phyloP scores from a whole-genome alignment of 371 early-diverging fungal genomes.

The Actinomortierella wolfii region DNA sequence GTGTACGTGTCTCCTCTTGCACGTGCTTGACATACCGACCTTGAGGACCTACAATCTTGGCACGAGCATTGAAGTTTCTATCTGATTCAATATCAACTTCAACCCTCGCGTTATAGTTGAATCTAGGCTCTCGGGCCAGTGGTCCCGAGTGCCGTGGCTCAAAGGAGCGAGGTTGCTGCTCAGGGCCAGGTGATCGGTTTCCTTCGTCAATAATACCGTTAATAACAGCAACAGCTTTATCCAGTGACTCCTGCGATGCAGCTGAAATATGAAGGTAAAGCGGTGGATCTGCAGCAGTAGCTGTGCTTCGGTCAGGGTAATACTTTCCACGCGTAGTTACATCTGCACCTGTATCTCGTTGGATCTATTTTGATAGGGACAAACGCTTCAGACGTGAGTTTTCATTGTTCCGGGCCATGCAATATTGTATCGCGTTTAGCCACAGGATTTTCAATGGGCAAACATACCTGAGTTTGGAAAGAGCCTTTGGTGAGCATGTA shows the following conservation, averaged over 20 bases:
- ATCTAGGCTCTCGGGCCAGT: background rate
- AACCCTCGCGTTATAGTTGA: slow-evolving; percentile 56
- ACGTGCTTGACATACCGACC: slow-evolving; percentile 90
- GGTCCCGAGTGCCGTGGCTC: slow-evolving; percentile 4
- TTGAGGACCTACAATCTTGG: slow-evolving; percentile 84
- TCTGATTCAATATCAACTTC: slow-evolving; percentile 74
- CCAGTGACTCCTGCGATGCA: slow-evolving; percentile 65
- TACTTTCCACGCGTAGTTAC: slow-evolving; percentile 86
- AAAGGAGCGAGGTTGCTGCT: slow-evolving; percentile 36
- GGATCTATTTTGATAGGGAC: slow-evolving; percentile 51
- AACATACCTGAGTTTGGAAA: slow-evolving; percentile 62
- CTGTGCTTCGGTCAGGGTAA: slow-evolving; percentile 72
- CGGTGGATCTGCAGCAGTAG: slow-evolving; percentile 78
- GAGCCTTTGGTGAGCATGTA: slow-evolving; percentile 80
- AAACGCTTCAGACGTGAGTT: too few species aligned
- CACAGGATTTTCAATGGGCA: too few species aligned
- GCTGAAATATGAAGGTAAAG: slow-evolving; percentile 81
- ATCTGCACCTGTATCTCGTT: slow-evolving; percentile 77
- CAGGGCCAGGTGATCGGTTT: slow-evolving; percentile 28
- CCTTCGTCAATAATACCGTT: slow-evolving; percentile 73
- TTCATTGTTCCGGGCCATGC: too few species aligned
- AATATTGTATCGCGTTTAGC: too few species aligned
- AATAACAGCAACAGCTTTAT: slow-evolving; percentile 71
- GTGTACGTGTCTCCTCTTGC: slow-evolving; percentile 76
- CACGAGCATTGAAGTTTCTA: slow-evolving; percentile 77